phyloP scores from a whole-genome alignment of 2,329 filamentous ascomycete species.

The Tolypocladium tundrense region DNA sequence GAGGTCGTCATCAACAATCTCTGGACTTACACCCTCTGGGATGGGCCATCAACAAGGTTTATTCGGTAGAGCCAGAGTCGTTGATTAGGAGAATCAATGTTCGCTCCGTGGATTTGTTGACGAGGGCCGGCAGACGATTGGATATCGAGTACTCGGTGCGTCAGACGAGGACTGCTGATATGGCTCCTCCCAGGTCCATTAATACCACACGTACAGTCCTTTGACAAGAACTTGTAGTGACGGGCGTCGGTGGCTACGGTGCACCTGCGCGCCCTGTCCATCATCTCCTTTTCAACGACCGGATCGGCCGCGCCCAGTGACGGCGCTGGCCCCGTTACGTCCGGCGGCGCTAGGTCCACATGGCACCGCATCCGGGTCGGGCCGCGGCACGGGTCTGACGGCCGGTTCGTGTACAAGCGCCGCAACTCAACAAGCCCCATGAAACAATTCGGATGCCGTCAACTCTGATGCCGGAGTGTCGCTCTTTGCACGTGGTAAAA shows the following conservation, averaged over 20 bases:
- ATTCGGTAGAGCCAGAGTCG: background rate
- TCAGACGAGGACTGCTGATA: background rate
- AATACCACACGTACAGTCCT: background rate
- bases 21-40: background rate
- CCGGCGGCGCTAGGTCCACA: too few species aligned
- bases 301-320: too few species aligned
- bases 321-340: too few species aligned
- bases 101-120: background rate
- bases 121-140: background rate
- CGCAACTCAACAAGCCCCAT: too few species aligned
- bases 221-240: background rate
- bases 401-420: background rate
- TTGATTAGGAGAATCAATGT: background rate
- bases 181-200: background rate
- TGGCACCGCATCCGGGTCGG: background rate
- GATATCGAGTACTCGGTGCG: background rate
- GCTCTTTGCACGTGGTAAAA: too few species aligned
- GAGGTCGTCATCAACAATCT: background rate
- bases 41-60: background rate
- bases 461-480: too few species aligned
- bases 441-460: too few species aligned
- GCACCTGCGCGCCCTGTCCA: too few species aligned
- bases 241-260: too few species aligned
- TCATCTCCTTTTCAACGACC: too few species aligned
- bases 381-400: background rate